These are phyloP conservation scores for Brassica napus DNA, from an alignment of 345 rosid species.

Conservation along the genomic window DNA sequence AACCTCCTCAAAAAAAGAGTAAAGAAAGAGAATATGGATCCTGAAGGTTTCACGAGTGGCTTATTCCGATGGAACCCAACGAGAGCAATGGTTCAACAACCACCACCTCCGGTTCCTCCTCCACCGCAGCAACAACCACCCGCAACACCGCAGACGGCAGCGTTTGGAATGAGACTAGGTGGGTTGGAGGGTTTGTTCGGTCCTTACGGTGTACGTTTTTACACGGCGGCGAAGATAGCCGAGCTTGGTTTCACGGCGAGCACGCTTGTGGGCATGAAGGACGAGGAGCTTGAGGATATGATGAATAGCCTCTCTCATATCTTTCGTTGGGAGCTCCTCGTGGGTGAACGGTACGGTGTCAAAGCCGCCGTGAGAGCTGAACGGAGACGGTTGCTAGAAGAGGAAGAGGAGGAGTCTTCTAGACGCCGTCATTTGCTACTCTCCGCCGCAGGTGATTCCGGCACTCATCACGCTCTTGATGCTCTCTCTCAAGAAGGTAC, in stretches of 20 bases:
- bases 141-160: constrained; percentile 35
- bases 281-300: constrained; percentile 98
- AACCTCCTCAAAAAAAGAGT: constrained; percentile 17
- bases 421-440: constrained; percentile 48
- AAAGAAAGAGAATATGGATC: constrained; percentile 54
- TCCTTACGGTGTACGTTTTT: constrained; percentile 78
- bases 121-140: constrained; percentile 26
- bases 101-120: constrained; percentile 41
- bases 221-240: constrained; percentile 85
- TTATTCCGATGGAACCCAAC: constrained; percentile 83
- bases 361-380: constrained; percentile 95
- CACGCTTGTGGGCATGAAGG: constrained; percentile 86
- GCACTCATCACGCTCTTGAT: constrained; percentile 52
- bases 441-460: constrained; percentile 48
- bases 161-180: constrained; percentile 50
- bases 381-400: constrained; percentile 57
- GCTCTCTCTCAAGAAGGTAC: constrained; percentile 94
- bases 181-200: constrained; percentile 83
- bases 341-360: constrained; percentile 89
- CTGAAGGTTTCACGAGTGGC: constrained; percentile 71
- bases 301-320: constrained; percentile 90
- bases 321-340: constrained; percentile 90
- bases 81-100: constrained; percentile 36
- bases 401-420: constrained; percentile 59
- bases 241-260: constrained; percentile 94